Evolutionary conservation across 2,329 filamentous ascomycete genomes (phyloP).

Genomic region (Alternaria novae-zelandiae): DNA sequence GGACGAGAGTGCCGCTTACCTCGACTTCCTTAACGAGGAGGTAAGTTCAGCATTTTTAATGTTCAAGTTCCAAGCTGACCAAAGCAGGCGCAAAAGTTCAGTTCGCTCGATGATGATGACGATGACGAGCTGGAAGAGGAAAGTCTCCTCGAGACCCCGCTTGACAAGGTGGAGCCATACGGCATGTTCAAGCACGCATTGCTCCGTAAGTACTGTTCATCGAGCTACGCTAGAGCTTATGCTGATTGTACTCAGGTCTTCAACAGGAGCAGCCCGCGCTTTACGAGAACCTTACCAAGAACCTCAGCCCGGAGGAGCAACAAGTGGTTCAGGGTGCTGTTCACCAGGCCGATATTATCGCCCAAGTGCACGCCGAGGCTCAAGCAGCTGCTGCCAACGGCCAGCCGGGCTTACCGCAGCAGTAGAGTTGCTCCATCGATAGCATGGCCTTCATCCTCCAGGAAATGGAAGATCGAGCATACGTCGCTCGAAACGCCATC

Average conservation of each 20-base stretch:
- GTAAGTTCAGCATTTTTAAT: conserved; percentile 51
- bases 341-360: conserved; percentile 68
- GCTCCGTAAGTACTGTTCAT: conserved; percentile 68
- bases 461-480: neutral
- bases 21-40: conserved; percentile 95
- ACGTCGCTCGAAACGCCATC: neutral
- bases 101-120: conserved; percentile 71
- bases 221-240: neutral
- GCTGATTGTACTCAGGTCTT: conserved; percentile 66
- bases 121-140: conserved; percentile 94
- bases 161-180: conserved; percentile 96
- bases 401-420: conserved; percentile 24
- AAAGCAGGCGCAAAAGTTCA: conserved; percentile 79
- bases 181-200: conserved; percentile 83
- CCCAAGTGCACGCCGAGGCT: conserved; percentile 33
- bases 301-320: conserved; percentile 81
- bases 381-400: conserved; percentile 31
- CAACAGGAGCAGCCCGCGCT: conserved; percentile 91
- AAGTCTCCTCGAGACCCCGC: conserved; percentile 86
- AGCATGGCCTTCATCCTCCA: neutral
- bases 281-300: conserved; percentile 79
- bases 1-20: conserved; percentile 91
- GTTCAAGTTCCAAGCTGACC: conserved; percentile 33
- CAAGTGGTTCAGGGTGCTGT: conserved; percentile 79
- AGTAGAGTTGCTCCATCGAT: conserved; percentile 16